Conservation (phyloP, 2,329 filamentous ascomycete genomes). For the Madurella mycetomatis region DNA sequence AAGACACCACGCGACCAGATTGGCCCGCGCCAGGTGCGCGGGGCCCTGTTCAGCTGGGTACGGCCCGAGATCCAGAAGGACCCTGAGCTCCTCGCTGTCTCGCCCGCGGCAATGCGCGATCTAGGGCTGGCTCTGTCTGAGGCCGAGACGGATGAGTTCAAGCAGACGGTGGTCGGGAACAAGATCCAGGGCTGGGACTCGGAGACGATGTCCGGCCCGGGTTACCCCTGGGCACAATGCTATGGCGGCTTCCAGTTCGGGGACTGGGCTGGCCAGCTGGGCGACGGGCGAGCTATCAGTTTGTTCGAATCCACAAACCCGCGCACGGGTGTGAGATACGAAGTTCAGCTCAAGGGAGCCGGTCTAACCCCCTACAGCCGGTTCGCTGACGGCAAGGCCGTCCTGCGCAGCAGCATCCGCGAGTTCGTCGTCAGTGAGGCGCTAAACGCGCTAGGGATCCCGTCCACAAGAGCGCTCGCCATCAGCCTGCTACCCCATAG, state of each 20-base stretch:
- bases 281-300: conserved; percentile 90
- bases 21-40: conserved; percentile 75
- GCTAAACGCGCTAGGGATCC: conserved; percentile 79
- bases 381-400: conserved; percentile 93
- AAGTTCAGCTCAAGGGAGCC: conserved; percentile 91
- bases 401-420: conserved; percentile 84
- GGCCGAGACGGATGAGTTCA: conserved; percentile 68
- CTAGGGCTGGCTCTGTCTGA: conserved; percentile 70
- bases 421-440: conserved; percentile 92
- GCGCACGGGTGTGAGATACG: conserved; percentile 66
- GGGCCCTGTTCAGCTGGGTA: conserved; percentile 86
- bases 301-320: conserved; percentile 86
- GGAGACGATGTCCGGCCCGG: conserved; percentile 37
- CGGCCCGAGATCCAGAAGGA: conserved; percentile 68
- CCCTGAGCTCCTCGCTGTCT: conserved; percentile 77
- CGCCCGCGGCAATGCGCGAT: conserved; percentile 71
- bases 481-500: conserved; percentile 70
- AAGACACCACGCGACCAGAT: conserved; percentile 72
- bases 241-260: conserved; percentile 83
- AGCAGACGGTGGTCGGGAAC: conserved; percentile 74
- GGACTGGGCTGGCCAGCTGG: conserved; percentile 91
- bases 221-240: conserved; percentile 98
- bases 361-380: conserved; percentile 91
- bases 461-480: conserved; percentile 79
- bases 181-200: conserved; percentile 75